phyloP scores from a whole-genome alignment of 2,329 filamentous ascomycete species.

The Myriangium duriaei region DNA sequence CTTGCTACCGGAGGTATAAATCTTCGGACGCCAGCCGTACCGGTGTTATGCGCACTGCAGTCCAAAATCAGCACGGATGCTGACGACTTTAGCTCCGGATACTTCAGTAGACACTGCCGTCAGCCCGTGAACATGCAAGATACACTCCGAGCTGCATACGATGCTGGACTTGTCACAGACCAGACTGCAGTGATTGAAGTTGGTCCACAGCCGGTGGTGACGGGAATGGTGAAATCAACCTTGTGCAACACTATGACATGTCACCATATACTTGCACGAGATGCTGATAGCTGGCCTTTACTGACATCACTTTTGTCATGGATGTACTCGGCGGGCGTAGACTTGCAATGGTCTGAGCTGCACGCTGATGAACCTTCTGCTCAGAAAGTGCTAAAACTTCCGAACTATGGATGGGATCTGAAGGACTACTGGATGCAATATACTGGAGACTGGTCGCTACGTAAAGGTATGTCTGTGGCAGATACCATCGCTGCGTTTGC shows the following conservation, averaged over 20 bases:
- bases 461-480: too few relatives aligned
- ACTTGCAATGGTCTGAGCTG: slow-evolving; percentile 50
- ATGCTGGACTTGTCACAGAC: slow-evolving; percentile 20
- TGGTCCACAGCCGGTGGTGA: slow-evolving; percentile 36
- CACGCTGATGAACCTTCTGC: slow-evolving; percentile 37
- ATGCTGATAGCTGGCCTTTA: slow-evolving; percentile 31
- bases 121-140: slow-evolving; percentile 28
- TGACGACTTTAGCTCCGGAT: slow-evolving; percentile 13
- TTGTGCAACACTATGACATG: too few relatives aligned
- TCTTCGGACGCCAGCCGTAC: slow-evolving; percentile 18
- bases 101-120: slow-evolving; percentile 18
- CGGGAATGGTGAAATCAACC: slow-evolving; percentile 30
- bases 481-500: too few relatives aligned
- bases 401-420: slow-evolving; percentile 26
- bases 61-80: slow-evolving; percentile 16
- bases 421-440: slow-evolving; percentile 29
- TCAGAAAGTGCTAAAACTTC: slow-evolving; percentile 40
- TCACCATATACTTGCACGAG: too few relatives aligned
- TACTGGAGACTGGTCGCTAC: slow-evolving; percentile 21
- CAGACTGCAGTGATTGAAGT: slow-evolving; percentile 32
- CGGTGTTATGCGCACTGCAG: slow-evolving; percentile 21
- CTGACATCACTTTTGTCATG: slow-evolving; percentile 30
- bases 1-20: slow-evolving; percentile 11
- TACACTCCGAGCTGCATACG: slow-evolving; percentile 15
- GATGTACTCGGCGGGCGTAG: slow-evolving; percentile 46